Percentiles rank a stretch among this genome's conserved stretches.
Evolutionary conservation across 305 asterid genomes (phyloP).

Genomic region (Fraxinus albicans): DNA sequence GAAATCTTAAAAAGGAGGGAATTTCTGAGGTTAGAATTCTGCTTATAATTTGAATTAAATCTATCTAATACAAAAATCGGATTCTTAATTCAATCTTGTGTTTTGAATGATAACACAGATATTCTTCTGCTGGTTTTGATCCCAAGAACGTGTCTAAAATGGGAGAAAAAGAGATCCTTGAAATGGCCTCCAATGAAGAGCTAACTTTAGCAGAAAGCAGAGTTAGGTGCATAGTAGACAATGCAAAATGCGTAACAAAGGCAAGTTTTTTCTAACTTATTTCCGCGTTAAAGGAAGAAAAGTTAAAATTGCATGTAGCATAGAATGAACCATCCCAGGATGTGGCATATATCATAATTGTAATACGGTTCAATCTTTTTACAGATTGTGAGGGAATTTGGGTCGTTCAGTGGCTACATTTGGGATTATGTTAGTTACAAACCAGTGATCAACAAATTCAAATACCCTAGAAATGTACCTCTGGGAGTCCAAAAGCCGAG

Average conservation of each 20-base stretch:
- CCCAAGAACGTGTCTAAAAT: conserved; percentile 61
- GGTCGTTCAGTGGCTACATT: conserved; percentile 79
- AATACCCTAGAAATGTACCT: conserved; percentile 69
- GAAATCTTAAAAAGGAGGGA: conserved; percentile 72
- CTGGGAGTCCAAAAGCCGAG: conserved; percentile 84
- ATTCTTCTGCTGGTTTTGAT: conserved; percentile 69
- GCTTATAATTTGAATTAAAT: background rate
- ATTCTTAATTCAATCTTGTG: background rate
- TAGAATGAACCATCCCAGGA: background rate
- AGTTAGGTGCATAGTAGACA: conserved; percentile 78
- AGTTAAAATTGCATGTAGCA: background rate
- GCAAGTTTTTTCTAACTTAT: conserved; percentile 30
- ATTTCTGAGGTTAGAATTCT: conserved; percentile 51
- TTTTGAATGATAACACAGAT: conserved; percentile 41
- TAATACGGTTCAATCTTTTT: background rate
- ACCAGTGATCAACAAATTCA: conserved; percentile 73
- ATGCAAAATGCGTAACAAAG: conserved; percentile 80
- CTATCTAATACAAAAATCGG: background rate
- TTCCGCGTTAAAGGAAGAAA: background rate
- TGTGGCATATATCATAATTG: background rate
- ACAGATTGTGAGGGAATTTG: conserved; percentile 69
- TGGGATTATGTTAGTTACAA: conserved; percentile 79
- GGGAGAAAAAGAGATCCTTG: conserved; percentile 69
- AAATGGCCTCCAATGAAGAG: conserved; percentile 26
- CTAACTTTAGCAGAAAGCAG: conserved; percentile 69